Conservation (phyloP, 164 flowering plant genomes). For the Chimonanthus salicifolius region DNA sequence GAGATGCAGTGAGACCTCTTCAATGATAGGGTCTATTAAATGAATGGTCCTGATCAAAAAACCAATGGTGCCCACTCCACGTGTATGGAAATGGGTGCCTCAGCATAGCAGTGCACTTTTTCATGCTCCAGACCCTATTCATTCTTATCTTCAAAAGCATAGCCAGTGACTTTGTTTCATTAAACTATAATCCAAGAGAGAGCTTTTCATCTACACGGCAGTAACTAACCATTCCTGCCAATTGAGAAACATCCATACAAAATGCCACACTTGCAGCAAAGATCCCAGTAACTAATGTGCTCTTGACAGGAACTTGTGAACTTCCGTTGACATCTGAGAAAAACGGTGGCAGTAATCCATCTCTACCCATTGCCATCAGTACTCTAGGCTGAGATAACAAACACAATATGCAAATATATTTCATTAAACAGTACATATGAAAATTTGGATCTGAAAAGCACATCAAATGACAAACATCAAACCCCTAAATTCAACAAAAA, state of each 20-base stretch:
- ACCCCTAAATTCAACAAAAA: not conserved
- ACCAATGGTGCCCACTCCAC: not conserved
- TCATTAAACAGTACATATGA: not conserved
- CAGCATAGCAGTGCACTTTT: not conserved
- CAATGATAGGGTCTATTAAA: not conserved
- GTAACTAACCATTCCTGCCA: constrained; percentile 90
- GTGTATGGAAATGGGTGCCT: not conserved
- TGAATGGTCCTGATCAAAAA: not conserved
- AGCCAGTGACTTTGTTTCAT: not conserved
- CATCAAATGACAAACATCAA: not conserved
- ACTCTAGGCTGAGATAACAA: constrained; percentile 71
- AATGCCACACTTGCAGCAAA: constrained; percentile 66
- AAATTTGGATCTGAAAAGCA: not conserved
- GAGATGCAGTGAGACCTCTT: not conserved
- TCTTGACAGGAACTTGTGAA: constrained; percentile 85
- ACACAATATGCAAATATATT: not conserved
- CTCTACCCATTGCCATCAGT: constrained; percentile 98
- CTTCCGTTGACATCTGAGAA: constrained; percentile 64
- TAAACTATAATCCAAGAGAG: not conserved
- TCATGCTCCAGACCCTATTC: not conserved
- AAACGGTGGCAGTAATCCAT: constrained; percentile 84
- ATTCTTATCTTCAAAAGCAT: not conserved
- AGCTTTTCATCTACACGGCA: not conserved
- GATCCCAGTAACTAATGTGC: constrained; percentile 74
- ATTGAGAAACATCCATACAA: constrained; percentile 82